Percentiles rank a stretch among this genome's conserved stretches.
These are phyloP conservation scores for Paragyromitra xinjiangensis DNA, from an alignment of 495 filamentous ascomycete species.

Conservation along the genomic window DNA sequence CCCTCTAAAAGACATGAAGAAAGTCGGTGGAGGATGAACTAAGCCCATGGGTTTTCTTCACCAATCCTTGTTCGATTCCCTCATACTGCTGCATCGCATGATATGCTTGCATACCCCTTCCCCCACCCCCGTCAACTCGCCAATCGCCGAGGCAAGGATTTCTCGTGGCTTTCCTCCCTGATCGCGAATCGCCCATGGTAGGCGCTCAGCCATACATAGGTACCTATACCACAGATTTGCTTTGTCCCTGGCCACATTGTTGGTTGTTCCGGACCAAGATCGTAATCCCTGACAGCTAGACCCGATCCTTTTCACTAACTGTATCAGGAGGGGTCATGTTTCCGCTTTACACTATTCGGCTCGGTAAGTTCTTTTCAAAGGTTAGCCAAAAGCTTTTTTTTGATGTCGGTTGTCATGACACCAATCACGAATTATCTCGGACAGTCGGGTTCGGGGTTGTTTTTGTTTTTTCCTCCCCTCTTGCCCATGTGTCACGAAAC, in stretches of 20 bases:
- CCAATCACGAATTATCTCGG: conserved; percentile 27
- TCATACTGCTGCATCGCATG: not conserved
- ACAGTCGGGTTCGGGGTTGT: conserved; percentile 2
- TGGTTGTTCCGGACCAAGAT: conserved; percentile 24
- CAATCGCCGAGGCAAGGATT: conserved; percentile 41
- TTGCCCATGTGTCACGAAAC: not conserved
- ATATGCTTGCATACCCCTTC: not conserved
- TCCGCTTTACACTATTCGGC: not conserved
- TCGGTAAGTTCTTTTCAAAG: conserved; percentile 10
- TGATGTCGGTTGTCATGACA: conserved; percentile 7
- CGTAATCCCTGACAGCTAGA: not conserved
- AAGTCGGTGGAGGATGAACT: not conserved
- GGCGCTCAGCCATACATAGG: conserved; percentile 8
- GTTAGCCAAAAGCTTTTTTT: conserved; percentile 26
- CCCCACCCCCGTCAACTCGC: conserved; percentile 26
- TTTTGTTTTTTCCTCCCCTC: conserved; percentile 14
- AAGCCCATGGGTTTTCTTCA: not conserved
- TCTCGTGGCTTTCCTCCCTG: not conserved
- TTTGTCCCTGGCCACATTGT: conserved; percentile 5
- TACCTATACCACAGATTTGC: conserved; percentile 1
- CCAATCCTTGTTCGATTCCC: conserved; percentile 15
- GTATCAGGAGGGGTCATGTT: conserved; percentile 8
- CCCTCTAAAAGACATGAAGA: not conserved
- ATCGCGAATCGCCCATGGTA: conserved; percentile 34
- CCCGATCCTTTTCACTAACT: conserved; percentile 26